Percentiles rank a stretch among this genome's conserved stretches.
Evolutionary conservation across 2,329 filamentous ascomycete species (phyloP).

Genomic region (Diplodia sapinea): DNA sequence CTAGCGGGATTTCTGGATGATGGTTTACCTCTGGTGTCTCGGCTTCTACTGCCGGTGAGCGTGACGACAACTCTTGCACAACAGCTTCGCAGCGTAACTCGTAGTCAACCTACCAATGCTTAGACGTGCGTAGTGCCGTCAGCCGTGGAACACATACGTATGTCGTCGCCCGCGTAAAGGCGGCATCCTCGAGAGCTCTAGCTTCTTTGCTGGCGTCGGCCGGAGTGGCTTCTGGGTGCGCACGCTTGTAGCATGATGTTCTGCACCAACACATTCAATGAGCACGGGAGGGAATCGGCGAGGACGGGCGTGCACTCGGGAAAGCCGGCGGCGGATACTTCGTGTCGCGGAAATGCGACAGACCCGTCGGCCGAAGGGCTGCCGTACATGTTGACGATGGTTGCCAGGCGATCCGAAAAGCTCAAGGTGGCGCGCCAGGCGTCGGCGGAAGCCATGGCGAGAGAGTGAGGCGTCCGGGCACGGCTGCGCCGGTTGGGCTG

Average conservation of each 20-base stretch:
- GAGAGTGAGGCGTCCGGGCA: conserved; percentile 8
- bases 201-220: conserved; percentile 63
- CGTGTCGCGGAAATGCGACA: conserved; percentile 22
- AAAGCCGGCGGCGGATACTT: not conserved
- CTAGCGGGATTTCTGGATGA: not conserved
- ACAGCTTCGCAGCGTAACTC: conserved; percentile 37
- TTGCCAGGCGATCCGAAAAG: conserved; percentile 54
- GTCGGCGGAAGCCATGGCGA: conserved; percentile 11
- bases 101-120: conserved; percentile 46
- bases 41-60: not conserved
- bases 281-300: not conserved
- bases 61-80: conserved; percentile 18
- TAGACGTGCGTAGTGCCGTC: conserved; percentile 27
- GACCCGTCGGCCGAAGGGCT: conserved; percentile 19
- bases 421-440: conserved; percentile 50
- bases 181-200: conserved; percentile 68
- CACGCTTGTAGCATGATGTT: conserved; percentile 55
- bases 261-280: conserved; percentile 42
- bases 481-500: conserved; percentile 18
- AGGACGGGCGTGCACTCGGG: not conserved
- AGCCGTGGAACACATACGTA: conserved; percentile 53
- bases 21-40: conserved; percentile 17
- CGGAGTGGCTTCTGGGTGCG: conserved; percentile 52
- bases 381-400: conserved; percentile 55
- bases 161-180: conserved; percentile 64